Percentiles rank a stretch among this genome's conserved stretches.
These are phyloP conservation scores for Pseudogymnoascus sp. DNA, from an alignment of 2,329 filamentous ascomycete genomes.

Conservation along the genomic window DNA sequence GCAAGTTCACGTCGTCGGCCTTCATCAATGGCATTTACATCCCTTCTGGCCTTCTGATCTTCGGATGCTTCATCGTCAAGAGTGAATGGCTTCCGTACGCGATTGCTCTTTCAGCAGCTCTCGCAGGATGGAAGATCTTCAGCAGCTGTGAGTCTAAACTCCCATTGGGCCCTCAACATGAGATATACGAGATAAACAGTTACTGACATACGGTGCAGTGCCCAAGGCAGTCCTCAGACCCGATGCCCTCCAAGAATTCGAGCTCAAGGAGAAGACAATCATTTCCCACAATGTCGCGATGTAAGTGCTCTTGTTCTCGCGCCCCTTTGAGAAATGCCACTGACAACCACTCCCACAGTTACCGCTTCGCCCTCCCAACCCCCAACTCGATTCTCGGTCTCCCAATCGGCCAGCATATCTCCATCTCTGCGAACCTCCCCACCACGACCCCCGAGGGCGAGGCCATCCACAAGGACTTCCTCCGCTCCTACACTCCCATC, in stretches of 20 bases:
- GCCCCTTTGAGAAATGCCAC: constrained; percentile 11
- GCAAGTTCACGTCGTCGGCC: constrained; percentile 38
- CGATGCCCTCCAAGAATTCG: constrained; percentile 80
- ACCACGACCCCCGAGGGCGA: constrained; percentile 53
- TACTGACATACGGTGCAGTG: not conserved
- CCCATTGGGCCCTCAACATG: not conserved
- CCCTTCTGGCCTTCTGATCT: constrained; percentile 68
- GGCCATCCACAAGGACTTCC: constrained; percentile 60
- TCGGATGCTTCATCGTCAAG: constrained; percentile 72
- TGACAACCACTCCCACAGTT: constrained; percentile 42
- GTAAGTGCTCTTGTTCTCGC: constrained; percentile 38
- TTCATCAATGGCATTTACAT: constrained; percentile 77
- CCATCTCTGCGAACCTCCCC: constrained; percentile 69
- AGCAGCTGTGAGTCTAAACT: constrained; percentile 46
- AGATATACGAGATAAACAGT: not conserved
- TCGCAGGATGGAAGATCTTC: constrained; percentile 66
- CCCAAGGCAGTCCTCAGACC: constrained; percentile 78
- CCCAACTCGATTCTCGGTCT: constrained; percentile 79
- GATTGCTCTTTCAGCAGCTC: constrained; percentile 52
- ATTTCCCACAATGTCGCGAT: constrained; percentile 98
- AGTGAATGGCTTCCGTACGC: constrained; percentile 68
- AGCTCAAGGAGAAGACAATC: constrained; percentile 87
- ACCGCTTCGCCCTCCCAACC: constrained; percentile 81
- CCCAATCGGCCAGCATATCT: constrained; percentile 98
- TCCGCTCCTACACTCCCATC: constrained; percentile 88